Evolutionary conservation across 2,329 filamentous ascomycete genomes (phyloP).

Genomic region (Fusarium ramigenum): DNA sequence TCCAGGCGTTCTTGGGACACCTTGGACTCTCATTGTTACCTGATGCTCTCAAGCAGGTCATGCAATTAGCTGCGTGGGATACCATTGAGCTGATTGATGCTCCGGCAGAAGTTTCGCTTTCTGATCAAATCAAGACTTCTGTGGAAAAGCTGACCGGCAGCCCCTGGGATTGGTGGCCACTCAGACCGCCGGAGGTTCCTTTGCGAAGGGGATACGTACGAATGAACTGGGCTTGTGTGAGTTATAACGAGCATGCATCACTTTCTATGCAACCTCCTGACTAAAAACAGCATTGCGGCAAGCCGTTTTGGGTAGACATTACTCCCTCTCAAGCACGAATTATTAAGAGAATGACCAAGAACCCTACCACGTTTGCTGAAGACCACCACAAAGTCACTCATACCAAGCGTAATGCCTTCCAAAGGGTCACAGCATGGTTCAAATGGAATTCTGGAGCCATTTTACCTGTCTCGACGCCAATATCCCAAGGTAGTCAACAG

Average conservation of each 20-base stretch:
- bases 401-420: background rate
- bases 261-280: background rate
- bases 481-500: background rate
- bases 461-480: background rate
- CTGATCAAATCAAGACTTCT: background rate
- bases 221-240: slow-evolving; percentile 6
- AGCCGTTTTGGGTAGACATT: background rate
- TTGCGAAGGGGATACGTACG: background rate
- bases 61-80: background rate
- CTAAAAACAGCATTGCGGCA: background rate
- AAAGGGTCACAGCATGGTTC: background rate
- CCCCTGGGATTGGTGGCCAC: slow-evolving; percentile 6
- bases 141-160: background rate
- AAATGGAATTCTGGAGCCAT: background rate
- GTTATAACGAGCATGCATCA: background rate
- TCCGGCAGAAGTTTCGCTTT: background rate
- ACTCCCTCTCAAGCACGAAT: background rate
- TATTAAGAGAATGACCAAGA: background rate
- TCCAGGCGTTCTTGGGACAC: background rate
- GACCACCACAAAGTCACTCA: background rate
- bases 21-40: background rate
- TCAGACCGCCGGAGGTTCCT: background rate
- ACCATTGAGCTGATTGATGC: background rate
- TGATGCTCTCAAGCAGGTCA: background rate
- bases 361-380: background rate